phyloP scores from a whole-genome alignment of 2,329 filamentous ascomycete species.

The Tolypocladium amazonense region DNA sequence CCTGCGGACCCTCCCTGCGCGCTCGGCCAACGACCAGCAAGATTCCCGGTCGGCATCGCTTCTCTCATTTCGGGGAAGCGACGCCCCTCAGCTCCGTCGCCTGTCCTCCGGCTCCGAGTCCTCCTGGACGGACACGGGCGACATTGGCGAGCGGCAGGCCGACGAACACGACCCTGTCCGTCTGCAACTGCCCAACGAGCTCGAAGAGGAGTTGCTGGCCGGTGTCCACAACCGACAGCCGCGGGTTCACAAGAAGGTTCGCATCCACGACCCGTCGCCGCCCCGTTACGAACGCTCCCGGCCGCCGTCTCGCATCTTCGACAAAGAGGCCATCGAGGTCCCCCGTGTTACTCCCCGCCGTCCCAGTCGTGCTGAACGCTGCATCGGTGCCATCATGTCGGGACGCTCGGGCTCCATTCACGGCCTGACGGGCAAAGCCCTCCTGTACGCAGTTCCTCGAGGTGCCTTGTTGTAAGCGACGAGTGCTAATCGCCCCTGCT shows the following conservation, averaged over 20 bases:
- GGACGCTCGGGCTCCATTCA: conserved; percentile 66
- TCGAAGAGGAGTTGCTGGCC: conserved; percentile 52
- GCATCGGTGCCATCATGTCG: conserved; percentile 79
- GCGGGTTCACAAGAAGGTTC: conserved; percentile 50
- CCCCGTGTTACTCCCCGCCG: conserved; percentile 55
- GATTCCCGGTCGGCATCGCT: conserved; percentile 28
- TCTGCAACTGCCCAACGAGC: conserved; percentile 54
- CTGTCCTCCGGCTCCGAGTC: conserved; percentile 51
- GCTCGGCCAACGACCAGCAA: conserved; percentile 25
- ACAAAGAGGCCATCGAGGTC: conserved; percentile 74
- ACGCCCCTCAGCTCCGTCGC: conserved; percentile 35
- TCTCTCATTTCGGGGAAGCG: conserved; percentile 18
- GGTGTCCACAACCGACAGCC: conserved; percentile 34
- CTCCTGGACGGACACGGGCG: conserved; percentile 88
- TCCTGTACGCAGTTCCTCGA: conserved; percentile 52
- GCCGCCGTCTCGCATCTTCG: conserved; percentile 31
- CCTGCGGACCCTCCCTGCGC: conserved; percentile 58
- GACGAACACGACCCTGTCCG: conserved; percentile 74
- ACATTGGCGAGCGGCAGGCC: conserved; percentile 83
- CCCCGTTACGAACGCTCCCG: conserved; percentile 24
- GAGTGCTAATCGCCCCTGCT: conserved; percentile 7
- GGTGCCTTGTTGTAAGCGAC: neutral
- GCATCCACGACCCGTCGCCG: conserved; percentile 46
- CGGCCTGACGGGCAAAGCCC: conserved; percentile 89
- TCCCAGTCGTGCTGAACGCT: conserved; percentile 56